Base-by-base conservation (phyloP, 2,329 filamentous ascomycete genomes). In the Cladosporium halotolerans region DNA sequence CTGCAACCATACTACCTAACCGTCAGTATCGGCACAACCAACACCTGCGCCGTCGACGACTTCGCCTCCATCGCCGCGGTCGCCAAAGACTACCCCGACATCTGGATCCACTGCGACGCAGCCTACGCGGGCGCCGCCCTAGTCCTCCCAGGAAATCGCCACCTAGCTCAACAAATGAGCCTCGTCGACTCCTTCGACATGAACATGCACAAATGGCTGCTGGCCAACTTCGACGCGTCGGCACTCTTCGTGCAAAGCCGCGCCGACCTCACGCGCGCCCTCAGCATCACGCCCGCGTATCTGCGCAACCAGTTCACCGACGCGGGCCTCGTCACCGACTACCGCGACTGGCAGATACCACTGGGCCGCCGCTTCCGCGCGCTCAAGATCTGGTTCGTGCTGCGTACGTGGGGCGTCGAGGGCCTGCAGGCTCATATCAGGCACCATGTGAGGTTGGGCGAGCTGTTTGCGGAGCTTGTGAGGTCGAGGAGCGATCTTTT, bases 121-220 rank as follows among this genome's bases (percentile, higher is more conserved):
- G 92, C 92, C 1, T 96, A 95, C 70, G 92, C 92, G 1, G 92
- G 92, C 2, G 84, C 89, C 0, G 88, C 91, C 1, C 81, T 97
- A 3, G 75, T 96, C 3, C 84, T 87, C 18, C 86, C 89, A 2
- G 89, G 95, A 69, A 86, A 88, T 70, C 86, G 89, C 58, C 78
- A 85, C 60, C 77, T 89, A 46, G 77, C 84, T 1, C 66, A 74
- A 18, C 73, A 81, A 8, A 78, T 92, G 47, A 73, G 76, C 1
- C 72, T 76, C 18, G 90, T 95, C 67, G 88, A 96, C 74, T 90
- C 85, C 59, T 96, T 95, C 79, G 85, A 96, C 72, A 83, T 92
- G 75, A 97, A 96, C 76, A 87, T 96, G 81, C 91, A 96, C 78
- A 97, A 97, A 75, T 96, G 92, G 92, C 78, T 96, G 45, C 82